Evolutionary conservation across 768 basidiomycete species (phyloP), one percentile per base, ranked within the genome.

Genomic region (Pluteus cervinus): DNA sequence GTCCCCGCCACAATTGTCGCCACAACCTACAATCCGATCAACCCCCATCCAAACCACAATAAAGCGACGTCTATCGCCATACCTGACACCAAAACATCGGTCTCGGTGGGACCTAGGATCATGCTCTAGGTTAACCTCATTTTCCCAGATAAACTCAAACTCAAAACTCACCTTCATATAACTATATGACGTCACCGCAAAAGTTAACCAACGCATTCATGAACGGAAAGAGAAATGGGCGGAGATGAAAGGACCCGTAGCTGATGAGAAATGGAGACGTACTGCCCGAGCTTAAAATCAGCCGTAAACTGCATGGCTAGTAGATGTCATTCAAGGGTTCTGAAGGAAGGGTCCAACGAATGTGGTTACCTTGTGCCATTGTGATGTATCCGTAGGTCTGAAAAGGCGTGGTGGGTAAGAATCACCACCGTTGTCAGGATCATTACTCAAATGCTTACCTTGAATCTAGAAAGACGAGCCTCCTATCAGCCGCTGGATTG

Each of bases 231-330:
- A 17, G 17, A 28, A 35, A 24, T 4, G 12, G 16, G 26, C 14
- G 26, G 9, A 14, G 14, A 28, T 28, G 9, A 28, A 28, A 9
- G 26, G 26, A 28, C 9, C 14, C 26, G 14, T 28, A 14, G 9
- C 9, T 9, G 14, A 28, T 28, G 18, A 9, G 14, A 21, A 9
- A 4, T 9, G 29, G 11, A 7, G 14, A 79, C 81, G 64, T 67
- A 82, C 59, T 85, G 81, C 30, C 84, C 83, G 14, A 86, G 69
- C 57, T 86, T 86, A 55, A 86, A 79, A 54, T 86, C 84, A 33
- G 73, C 71, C 11, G 80, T 73, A 52, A 85, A 84, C 42, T 73
- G 72, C 57, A 84, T 69, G 2, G 78, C 81, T 62, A 60, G 55
- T 61, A 60, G 15, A 5, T 40, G 26, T 33, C 12, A 25, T 61